These are phyloP conservation scores for Inonotus obliquus DNA, from an alignment of 1,284 basidiomycete genomes.

Conservation along the genomic window DNA sequence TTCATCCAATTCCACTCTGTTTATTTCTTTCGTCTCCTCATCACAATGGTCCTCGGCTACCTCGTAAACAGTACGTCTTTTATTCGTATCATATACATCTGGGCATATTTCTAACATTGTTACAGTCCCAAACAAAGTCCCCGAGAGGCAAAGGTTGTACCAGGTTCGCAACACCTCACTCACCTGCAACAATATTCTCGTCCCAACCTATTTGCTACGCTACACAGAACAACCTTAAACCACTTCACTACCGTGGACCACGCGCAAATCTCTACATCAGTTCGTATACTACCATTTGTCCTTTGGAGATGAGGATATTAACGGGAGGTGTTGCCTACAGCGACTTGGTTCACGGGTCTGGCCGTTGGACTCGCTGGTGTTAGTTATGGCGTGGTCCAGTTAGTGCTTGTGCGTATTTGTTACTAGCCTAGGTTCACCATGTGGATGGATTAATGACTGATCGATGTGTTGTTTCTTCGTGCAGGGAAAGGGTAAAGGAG, in stretches of 20 bases:
- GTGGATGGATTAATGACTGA: neutral
- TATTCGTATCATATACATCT: slow-evolving; percentile 22
- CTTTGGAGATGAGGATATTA: neutral
- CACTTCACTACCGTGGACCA: slow-evolving; percentile 44
- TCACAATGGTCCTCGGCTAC: slow-evolving; percentile 19
- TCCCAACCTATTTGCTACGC: neutral
- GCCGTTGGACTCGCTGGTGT: slow-evolving; percentile 49
- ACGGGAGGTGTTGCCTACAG: slow-evolving; percentile 32
- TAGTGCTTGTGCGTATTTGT: slow-evolving; percentile 44
- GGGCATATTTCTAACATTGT: slow-evolving; percentile 11
- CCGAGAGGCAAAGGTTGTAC: slow-evolving; percentile 57
- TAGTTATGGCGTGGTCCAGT: slow-evolving; percentile 42
- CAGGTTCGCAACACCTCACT: slow-evolving; percentile 43
- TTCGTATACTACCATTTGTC: slow-evolving; percentile 24
- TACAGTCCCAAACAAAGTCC: slow-evolving; percentile 58
- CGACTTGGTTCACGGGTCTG: slow-evolving; percentile 49
- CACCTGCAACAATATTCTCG: neutral
- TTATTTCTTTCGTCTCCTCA: slow-evolving; percentile 10
- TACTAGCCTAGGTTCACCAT: neutral
- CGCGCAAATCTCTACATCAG: slow-evolving; percentile 45
- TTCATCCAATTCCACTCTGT: neutral
- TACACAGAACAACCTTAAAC: slow-evolving; percentile 33
- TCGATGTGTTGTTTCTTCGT: neutral
- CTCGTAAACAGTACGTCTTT: slow-evolving; percentile 25
- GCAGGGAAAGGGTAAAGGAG: slow-evolving; percentile 17